A percentile compares a stretch with the other conserved stretches of the same genome.
Evolutionary conservation across 345 rosid genomes (phyloP).

Genomic region (Melastoma malabathricum): DNA sequence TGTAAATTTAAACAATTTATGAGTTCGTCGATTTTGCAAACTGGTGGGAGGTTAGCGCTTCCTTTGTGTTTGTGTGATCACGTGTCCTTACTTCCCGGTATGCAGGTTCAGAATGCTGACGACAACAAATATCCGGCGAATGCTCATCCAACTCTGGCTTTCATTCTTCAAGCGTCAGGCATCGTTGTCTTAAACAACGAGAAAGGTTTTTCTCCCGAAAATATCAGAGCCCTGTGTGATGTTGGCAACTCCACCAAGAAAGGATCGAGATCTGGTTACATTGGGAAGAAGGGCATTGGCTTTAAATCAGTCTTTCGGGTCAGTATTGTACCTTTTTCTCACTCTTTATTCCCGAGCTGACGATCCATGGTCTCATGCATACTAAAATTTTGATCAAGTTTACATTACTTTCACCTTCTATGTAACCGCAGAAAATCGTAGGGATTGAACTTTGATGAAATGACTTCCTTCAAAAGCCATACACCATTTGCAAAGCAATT

Average conservation of each 20-base stretch:
- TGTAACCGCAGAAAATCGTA: no score
- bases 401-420: no score
- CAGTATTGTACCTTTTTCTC: not conserved
- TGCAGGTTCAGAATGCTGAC: conserved; percentile 98
- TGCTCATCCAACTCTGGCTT: conserved; percentile 71
- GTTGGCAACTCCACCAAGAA: conserved; percentile 90
- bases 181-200: conserved; percentile 73
- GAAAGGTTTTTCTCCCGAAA: conserved; percentile 68
- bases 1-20: no score
- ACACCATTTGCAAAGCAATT: no score
- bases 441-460: no score
- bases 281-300: conserved; percentile 96
- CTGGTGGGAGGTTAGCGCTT: no score
- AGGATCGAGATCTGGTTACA: conserved; percentile 66
- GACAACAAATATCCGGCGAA: conserved; percentile 79
- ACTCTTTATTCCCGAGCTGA: conserved; percentile 11
- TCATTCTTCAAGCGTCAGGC: conserved; percentile 66
- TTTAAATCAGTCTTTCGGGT: conserved; percentile 99
- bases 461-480: no score
- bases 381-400: no score
- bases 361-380: no score
- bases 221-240: conserved; percentile 89
- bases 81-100: no score
- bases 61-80: no score
- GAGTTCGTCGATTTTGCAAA: no score